These are phyloP conservation scores for Kluyveromyces sp. DNA, from an alignment of 1,139 yeast genomes.

Conservation along the genomic window DNA sequence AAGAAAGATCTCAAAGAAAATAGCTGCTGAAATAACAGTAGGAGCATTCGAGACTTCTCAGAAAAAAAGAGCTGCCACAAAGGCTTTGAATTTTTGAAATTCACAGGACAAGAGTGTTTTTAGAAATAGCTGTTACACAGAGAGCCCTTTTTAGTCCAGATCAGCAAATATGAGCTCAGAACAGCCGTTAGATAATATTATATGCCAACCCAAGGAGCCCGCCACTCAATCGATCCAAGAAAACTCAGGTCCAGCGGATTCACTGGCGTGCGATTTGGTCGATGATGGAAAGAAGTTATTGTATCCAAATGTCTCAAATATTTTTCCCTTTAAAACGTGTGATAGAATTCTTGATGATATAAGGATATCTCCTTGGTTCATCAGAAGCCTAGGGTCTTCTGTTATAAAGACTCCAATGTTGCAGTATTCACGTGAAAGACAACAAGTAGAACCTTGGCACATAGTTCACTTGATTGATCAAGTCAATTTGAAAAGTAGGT, in stretches of 20 bases:
- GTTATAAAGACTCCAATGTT: slow-evolving; percentile 25
- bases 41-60: no score
- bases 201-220: no score
- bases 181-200: no score
- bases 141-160: no score
- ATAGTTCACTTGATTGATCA: slow-evolving; percentile 26
- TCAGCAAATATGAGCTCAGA: no score
- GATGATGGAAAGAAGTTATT: slow-evolving; percentile 25
- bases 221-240: no score
- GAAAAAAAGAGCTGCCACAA: no score
- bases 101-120: no score
- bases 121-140: no score
- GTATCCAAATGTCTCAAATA: slow-evolving; percentile 26
- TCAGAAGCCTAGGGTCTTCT: slow-evolving; percentile 13
- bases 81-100: no score
- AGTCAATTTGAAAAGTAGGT: slow-evolving; percentile 23
- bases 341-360: slow-evolving; percentile 62
- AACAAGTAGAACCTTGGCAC: slow-evolving; percentile 13
- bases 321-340: slow-evolving; percentile 46
- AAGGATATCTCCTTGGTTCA: slow-evolving; percentile 20
- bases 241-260: not conserved
- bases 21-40: no score
- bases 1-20: no score
- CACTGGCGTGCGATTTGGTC: not conserved
- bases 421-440: slow-evolving; percentile 25